Evolutionary conservation across 129 eudicot species (phyloP).

Genomic region (Artemisia annua): DNA sequence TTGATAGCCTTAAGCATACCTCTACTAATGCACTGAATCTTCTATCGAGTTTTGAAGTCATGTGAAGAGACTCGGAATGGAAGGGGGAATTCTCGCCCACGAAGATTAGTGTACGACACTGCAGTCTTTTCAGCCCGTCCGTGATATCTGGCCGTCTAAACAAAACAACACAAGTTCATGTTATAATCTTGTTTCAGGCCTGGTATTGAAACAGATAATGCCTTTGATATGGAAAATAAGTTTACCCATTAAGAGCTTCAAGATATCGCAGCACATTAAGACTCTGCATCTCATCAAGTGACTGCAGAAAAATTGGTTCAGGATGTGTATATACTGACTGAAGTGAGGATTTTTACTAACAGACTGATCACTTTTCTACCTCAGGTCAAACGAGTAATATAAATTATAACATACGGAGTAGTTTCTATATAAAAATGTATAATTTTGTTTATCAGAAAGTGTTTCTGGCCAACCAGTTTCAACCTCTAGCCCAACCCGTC

Average conservation of each 20-base stretch:
- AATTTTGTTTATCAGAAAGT: neutral
- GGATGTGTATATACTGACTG: neutral
- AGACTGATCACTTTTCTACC: neutral
- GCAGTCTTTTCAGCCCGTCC: constrained; percentile 54
- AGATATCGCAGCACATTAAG: constrained; percentile 67
- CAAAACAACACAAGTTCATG: neutral
- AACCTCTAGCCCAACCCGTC: neutral
- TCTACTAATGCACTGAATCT: constrained; percentile 86
- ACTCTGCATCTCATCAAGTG: constrained; percentile 74
- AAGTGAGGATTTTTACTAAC: neutral
- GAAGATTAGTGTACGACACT: constrained; percentile 71
- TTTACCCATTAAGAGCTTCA: constrained; percentile 73
- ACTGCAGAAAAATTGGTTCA: constrained; percentile 40
- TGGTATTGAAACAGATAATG: neutral
- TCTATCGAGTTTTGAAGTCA: constrained; percentile 85
- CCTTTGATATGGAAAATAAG: neutral
- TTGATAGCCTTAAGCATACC: constrained; percentile 37
- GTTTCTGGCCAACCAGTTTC: neutral
- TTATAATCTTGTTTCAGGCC: neutral
- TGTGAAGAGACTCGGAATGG: constrained; percentile 78
- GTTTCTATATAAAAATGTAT: no score
- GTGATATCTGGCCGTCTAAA: constrained; percentile 76
- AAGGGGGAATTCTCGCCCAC: constrained; percentile 89
- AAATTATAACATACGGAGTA: no score
- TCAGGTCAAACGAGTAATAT: neutral